Percentiles rank a stretch among this genome's conserved stretches.
Evolutionary conservation across 2,329 filamentous ascomycete genomes (phyloP).

Genomic region (Corynespora cassiicola): DNA sequence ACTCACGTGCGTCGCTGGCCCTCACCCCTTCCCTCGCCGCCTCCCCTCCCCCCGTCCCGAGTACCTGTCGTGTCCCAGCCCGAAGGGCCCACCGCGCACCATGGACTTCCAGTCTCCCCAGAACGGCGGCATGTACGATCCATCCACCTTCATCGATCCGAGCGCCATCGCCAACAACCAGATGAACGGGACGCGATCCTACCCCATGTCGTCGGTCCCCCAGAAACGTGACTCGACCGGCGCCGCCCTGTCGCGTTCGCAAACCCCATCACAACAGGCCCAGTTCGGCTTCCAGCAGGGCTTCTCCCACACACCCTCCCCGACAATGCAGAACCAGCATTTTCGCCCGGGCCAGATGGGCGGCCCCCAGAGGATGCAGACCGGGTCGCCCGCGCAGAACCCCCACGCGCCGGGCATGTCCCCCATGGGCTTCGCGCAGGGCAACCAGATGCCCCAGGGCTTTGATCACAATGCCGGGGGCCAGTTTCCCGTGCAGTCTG

Average conservation of each 20-base stretch:
- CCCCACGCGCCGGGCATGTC: constrained; percentile 53
- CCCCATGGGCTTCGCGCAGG: constrained; percentile 45
- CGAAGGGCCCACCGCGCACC: constrained; percentile 35
- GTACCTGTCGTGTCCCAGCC: constrained; percentile 1
- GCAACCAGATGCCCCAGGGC: constrained; percentile 42
- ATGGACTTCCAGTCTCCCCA: constrained; percentile 46
- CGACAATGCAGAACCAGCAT: constrained; percentile 85
- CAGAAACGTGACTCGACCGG: constrained; percentile 90
- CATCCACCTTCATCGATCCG: constrained; percentile 47
- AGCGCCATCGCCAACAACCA: constrained; percentile 50
- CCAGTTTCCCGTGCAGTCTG: constrained; percentile 53
- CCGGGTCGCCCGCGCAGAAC: constrained; percentile 91
- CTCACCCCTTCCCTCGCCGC: constrained; percentile 16
- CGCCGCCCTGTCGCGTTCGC: constrained; percentile 88
- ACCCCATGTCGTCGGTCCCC: constrained; percentile 89
- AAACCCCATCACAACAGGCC: constrained; percentile 83
- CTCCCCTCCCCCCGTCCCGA: constrained; percentile 6
- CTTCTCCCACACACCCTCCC: constrained; percentile 91
- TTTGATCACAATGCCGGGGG: constrained; percentile 50
- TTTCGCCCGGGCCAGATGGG: constrained; percentile 62
- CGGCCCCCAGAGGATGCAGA: constrained; percentile 76
- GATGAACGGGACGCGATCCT: constrained; percentile 78
- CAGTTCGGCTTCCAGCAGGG: constrained; percentile 68
- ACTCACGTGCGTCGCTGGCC: constrained; percentile 23
- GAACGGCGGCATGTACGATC: constrained; percentile 44